Evolutionary conservation across 345 rosid genomes (phyloP).

Genomic region (Reutealis trisperma): DNA sequence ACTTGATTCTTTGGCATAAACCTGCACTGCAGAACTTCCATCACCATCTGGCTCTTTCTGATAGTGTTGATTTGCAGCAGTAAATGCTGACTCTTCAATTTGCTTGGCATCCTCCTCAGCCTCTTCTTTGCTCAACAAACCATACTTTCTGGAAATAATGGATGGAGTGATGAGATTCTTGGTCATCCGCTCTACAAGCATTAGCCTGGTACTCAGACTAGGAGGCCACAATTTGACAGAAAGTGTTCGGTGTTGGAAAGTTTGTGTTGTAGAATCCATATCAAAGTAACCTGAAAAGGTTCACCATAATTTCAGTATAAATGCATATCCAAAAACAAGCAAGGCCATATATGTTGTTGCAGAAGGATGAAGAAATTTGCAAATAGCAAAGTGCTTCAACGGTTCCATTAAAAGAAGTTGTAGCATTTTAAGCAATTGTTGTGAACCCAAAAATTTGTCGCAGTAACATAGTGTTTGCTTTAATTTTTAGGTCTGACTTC

Average conservation of each 20-base stretch:
- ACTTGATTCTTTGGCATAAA: constrained; percentile 91
- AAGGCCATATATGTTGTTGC: neutral
- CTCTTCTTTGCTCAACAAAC: constrained; percentile 66
- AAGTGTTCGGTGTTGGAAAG: constrained; percentile 53
- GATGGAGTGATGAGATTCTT: constrained; percentile 77
- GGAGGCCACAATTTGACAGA: constrained; percentile 94
- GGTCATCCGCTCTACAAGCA: constrained; percentile 69
- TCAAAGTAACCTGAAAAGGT: constrained; percentile 37
- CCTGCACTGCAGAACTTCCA: constrained; percentile 92
- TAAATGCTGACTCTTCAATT: constrained; percentile 71
- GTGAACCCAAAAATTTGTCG: too few relatives aligned
- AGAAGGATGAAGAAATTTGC: neutral
- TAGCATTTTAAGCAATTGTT: neutral
- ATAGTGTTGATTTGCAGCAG: constrained; percentile 63
- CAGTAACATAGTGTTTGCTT: too few relatives aligned
- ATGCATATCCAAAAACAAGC: neutral
- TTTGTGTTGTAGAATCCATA: constrained; percentile 54
- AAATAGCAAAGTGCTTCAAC: neutral
- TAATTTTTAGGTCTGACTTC: too few relatives aligned
- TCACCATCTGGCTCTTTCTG: constrained; percentile 94
- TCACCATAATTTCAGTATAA: constrained; percentile 4
- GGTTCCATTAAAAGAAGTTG: neutral
- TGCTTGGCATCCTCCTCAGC: constrained; percentile 70
- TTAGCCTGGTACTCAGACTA: constrained; percentile 62
- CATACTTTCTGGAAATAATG: constrained; percentile 83